Evolutionary conservation across 768 basidiomycete species (phyloP).

Genomic region (Boletus reticulatus): DNA sequence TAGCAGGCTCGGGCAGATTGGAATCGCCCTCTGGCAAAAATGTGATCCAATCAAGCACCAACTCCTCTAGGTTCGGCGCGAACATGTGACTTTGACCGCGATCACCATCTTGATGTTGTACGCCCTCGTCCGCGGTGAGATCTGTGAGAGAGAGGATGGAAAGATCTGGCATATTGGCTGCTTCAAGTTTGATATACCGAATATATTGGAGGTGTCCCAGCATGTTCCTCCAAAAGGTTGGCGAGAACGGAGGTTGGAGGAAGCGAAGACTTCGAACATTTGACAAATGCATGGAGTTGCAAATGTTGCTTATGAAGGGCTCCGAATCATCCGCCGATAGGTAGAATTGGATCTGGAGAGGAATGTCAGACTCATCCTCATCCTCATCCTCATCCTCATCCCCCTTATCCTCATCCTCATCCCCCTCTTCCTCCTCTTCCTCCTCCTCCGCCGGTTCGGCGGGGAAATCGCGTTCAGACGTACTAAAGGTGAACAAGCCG

Average conservation of each 20-base stretch:
- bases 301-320: background rate
- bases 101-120: no score
- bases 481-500: background rate
- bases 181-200: background rate
- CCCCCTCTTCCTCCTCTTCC: no score
- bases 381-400: no score
- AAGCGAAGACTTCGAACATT: background rate
- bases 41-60: no score
- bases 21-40: no score
- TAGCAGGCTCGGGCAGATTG: no score
- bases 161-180: background rate
- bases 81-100: no score
- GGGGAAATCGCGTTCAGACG: background rate
- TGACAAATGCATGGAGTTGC: background rate
- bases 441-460: background rate
- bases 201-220: background rate
- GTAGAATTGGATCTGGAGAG: background rate
- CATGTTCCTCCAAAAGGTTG: conserved; percentile 1
- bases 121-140: no score
- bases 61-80: no score
- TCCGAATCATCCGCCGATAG: no score
- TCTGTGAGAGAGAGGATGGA: background rate
- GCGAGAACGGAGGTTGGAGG: background rate
- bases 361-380: background rate
- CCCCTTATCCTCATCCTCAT: no score